Base-by-base conservation (phyloP, 306 rosid species). In the Quercus cerris region DNA sequence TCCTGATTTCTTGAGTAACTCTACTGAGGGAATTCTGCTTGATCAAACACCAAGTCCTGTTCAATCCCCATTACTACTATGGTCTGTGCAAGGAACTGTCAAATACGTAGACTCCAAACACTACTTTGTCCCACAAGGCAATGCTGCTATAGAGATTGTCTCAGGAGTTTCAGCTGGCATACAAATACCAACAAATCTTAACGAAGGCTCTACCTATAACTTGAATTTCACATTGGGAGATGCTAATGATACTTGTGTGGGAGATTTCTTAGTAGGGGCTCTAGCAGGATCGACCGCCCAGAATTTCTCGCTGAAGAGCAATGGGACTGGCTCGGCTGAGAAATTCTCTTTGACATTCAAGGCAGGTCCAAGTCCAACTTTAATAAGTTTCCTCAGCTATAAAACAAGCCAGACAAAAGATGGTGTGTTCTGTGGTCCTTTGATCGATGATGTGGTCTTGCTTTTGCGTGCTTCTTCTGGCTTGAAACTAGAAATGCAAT, bases 391-490 rank as follows among this genome's bases (percentile, higher is more conserved):
- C 59, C 58, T 5, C 8, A 78, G 88, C 83, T 78, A 78, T 64
- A 54, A 75, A 52, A 51, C 76, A 54, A 70, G 20, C 62, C 75
- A 64, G 38, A 85, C 88, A 56, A 75, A 64, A 75, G 83, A 75
- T 62, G 88, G 88, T 62, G 31, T 75, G 44, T 27, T 46, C 20
- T 81, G 88, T 78, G 83, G 83, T 56, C 88, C 85, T 11, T 83
- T 85, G 59, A 56, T 85, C 61, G 88, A 78, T 57, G 85, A 81
- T 55, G 74, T 85, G 10, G 38, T 85, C 56, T 51, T 81, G 67
- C 68, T 85, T 64, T 51, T 85, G 67, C 68, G 73, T 30, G 76
- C 41, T 71, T 84, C 81, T 56, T 67, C 8, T 46, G 83, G 77
- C 59, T 49, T 52, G 69, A 80, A 61, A 72, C 66, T 75, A 8